Percentiles rank a stretch among this genome's conserved stretches.
Evolutionary conservation across 1,284 basidiomycete species (phyloP).

Genomic region (Ustilago nuda): DNA sequence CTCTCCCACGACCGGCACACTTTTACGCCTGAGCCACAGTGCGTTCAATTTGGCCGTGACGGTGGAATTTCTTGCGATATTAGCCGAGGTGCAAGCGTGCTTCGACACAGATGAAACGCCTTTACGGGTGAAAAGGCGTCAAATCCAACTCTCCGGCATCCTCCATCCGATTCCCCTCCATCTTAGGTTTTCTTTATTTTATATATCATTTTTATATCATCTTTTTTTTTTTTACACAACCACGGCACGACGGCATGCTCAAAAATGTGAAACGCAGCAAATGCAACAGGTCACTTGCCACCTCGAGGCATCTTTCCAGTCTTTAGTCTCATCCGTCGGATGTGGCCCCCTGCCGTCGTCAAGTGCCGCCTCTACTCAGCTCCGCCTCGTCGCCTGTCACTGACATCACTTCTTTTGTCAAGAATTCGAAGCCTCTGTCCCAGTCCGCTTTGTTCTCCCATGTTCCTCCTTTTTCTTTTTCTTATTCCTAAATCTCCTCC

Average conservation of each 20-base stretch:
- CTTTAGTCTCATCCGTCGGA: conserved; percentile 6
- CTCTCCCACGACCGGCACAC: neutral
- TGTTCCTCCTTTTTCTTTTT: neutral
- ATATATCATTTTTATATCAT: too few relatives aligned
- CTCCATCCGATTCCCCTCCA: neutral
- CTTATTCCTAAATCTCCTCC: neutral
- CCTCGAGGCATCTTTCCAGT: neutral
- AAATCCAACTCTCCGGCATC: conserved; percentile 2
- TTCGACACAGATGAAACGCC: neutral
- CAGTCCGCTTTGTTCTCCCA: conserved; percentile 3
- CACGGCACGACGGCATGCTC: conserved; percentile 1
- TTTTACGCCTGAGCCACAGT: neutral
- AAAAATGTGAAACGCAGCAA: conserved; percentile 11
- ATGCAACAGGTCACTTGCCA: conserved; percentile 1
- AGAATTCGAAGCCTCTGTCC: conserved; percentile 8
- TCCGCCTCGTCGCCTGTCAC: neutral
- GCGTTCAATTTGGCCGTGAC: neutral
- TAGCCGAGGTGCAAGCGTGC: conserved; percentile 16
- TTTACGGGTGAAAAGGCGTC: neutral
- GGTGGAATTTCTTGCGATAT: neutral
- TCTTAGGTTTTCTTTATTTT: neutral
- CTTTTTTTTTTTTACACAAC: too few relatives aligned
- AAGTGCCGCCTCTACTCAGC: neutral
- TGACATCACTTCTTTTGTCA: neutral
- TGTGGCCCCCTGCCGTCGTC: neutral